These are phyloP conservation scores for Nicotiana undulata DNA, from an alignment of 257 asterid genomes.

Conservation along the genomic window DNA sequence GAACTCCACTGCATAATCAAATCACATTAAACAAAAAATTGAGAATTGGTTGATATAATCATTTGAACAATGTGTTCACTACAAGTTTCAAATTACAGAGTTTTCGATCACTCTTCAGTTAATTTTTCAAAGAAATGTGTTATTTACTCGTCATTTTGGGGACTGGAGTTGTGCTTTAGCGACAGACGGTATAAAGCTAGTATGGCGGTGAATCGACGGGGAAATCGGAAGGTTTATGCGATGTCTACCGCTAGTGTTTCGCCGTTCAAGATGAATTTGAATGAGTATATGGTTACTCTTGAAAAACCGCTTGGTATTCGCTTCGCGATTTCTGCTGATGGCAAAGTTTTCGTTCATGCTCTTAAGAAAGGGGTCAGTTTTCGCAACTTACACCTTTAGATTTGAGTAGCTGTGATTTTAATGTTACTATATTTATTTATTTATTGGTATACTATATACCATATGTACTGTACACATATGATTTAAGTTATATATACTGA, in stretches of 20 bases:
- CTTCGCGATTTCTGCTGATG: conserved; percentile 77
- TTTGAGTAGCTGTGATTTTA: neutral
- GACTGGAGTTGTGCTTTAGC: conserved; percentile 25
- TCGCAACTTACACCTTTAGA: neutral
- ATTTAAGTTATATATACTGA: no score
- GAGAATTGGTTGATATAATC: neutral
- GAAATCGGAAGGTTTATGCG: conserved; percentile 15
- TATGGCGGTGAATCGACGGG: conserved; percentile 12
- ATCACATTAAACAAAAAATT: neutral
- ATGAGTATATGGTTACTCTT: conserved; percentile 81
- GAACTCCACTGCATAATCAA: neutral
- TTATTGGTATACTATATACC: no score
- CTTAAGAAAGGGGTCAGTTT: conserved; percentile 78
- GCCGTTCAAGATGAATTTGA: conserved; percentile 66
- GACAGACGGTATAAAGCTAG: conserved; percentile 14
- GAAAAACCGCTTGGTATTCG: conserved; percentile 89
- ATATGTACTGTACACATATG: no score
- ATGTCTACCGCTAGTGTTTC: conserved; percentile 26
- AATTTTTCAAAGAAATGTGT: conserved; percentile 2
- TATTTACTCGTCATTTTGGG: conserved; percentile 36
- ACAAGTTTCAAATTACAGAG: conserved; percentile 39
- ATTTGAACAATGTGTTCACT: conserved; percentile 40
- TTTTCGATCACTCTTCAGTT: conserved; percentile 24
- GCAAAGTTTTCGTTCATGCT: conserved; percentile 78
- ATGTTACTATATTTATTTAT: no score